Evolutionary conservation across 2,329 filamentous ascomycete genomes (phyloP), one percentile per base, ranked within the genome.

Genomic region (Cladorrhinum sp.): DNA sequence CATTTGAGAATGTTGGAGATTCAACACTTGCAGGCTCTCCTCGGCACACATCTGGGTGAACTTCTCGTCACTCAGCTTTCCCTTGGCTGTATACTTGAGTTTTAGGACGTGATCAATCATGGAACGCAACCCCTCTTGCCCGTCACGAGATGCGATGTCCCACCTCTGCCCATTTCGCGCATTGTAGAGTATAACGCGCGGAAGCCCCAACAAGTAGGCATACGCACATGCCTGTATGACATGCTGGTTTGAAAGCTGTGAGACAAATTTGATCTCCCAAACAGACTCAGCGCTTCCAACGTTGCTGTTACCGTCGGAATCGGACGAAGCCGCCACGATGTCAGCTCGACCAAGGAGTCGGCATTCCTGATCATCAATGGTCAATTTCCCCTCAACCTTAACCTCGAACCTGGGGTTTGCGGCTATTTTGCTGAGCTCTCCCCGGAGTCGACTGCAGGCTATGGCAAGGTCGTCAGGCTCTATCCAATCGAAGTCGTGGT

Each of bases 171-270:
- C 53, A 27, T 56, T 56, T 48, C 53, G 36, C 27, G 27, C 36
- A 56, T 56, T 56, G 53, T 48, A 56, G 53, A 56, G 53, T 48
- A 56, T 25, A 48, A 48, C 25, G 22, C 20, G 53, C 53, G 32
- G 53, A 36, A 48, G 18, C 22, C 13, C 36, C 53, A 56, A 56
- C 32, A 56, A 48, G 53, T 56, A 27, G 20, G 53, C 53, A 48
- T 56, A 56, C 16, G 16, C 27, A 29, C 53, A 56, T 48, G 36
- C 53, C 53, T 56, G 53, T 56, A 56, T 48, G 23, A 56, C 53
- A 27, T 56, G 53, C 53, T 56, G 36, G 53, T 56, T 56, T 56
- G 53, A 56, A 23, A 56, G 53, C 48, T 56, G 36, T 56, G 53
- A 23, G 53, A 56, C 53, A 56, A 56, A 56, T 48, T 56, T 56